phyloP scores from a whole-genome alignment of 495 filamentous ascomycete genomes.

The Rhizodiscina lignyota region DNA sequence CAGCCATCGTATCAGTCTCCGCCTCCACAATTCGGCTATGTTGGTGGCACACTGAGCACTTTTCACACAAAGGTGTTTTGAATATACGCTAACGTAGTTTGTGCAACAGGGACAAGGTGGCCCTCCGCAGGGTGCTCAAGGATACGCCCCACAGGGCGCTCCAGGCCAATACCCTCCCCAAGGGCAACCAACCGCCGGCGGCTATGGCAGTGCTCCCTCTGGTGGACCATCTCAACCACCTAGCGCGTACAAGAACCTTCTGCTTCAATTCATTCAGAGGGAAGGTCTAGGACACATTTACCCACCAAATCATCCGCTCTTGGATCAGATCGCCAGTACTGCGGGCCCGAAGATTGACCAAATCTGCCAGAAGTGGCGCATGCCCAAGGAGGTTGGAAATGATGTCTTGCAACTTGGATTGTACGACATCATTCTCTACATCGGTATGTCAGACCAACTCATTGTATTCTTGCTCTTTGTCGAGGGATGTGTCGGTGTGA shows the following conservation, averaged over 20 bases:
- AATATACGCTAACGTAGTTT: too few species aligned
- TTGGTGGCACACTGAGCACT: background rate
- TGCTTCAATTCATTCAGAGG: conserved; percentile 38
- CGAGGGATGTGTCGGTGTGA: too few species aligned
- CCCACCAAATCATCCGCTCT: conserved; percentile 31
- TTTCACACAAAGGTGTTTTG: background rate
- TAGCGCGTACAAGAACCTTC: conserved; percentile 33
- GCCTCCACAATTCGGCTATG: background rate
- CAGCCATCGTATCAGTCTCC: conserved; percentile 2
- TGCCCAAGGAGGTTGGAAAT: conserved; percentile 44
- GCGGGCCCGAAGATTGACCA: conserved; percentile 30
- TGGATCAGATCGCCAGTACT: conserved; percentile 24
- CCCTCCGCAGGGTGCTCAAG: too few species aligned
- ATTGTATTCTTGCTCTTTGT: background rate
- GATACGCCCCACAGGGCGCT: too few species aligned
- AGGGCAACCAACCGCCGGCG: conserved; percentile 2
- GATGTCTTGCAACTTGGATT: conserved; percentile 52
- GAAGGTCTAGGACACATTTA: conserved; percentile 40
- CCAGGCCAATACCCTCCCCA: conserved; percentile 3
- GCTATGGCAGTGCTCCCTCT: conserved; percentile 4
- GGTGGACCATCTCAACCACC: conserved; percentile 4
- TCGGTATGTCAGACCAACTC: conserved; percentile 20
- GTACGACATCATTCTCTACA: conserved; percentile 51
- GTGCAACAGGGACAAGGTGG: too few species aligned
- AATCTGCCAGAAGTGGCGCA: conserved; percentile 35